Base-by-base conservation (phyloP, 1,284 basidiomycete species). In the Ganoderma meredithae region DNA sequence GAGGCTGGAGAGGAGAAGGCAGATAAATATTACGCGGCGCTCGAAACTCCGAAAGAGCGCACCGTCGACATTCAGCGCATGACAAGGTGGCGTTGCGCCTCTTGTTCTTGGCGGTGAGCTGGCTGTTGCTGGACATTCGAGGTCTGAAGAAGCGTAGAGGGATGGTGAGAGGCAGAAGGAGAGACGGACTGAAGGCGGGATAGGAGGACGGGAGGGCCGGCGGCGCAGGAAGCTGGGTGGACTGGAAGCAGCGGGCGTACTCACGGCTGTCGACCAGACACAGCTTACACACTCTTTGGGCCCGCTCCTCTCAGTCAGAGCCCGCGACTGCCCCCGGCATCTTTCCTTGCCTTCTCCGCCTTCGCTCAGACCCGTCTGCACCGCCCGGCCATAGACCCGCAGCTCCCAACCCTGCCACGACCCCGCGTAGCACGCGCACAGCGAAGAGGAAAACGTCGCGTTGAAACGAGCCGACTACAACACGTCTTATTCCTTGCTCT, bases 1-100 rank as follows among this genome's bases (percentile, higher is more conserved):
- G 71, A 90, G 81, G 73, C 88, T 90, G 72, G 33, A 67, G 64
- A 49, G 62, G 71, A 44, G 59, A 60, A 52, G 68, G 10, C 39
- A 25, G 44, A 43, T 62, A 60, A 53, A 64, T 60, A 61, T 33
- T n/a, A 56, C 55, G 68, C 65, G 61, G 63, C 43, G 62, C 44
- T 68, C 49, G 33, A 61, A 67, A 61, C 58, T 52, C 52, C 6
- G 58, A 65, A 25, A 27, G 27, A 59, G 68, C 70, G 55, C 56
- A 76, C 74, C 72, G 66, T 60, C 75, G 72, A 60, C 74, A 75
- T 65, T 76, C 76, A 10, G 74, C 74, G 41, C 76, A 76, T 9
- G 73, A 73, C 13, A 74, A 60, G 27, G 74, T 73, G 66, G 72
- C 72, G 71, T 73, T 77, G 40, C 72, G 73, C 22, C 71, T 62